These are phyloP conservation scores for Takashimella koratensis DNA, from an alignment of 1,284 basidiomycete genomes.

Conservation along the genomic window DNA sequence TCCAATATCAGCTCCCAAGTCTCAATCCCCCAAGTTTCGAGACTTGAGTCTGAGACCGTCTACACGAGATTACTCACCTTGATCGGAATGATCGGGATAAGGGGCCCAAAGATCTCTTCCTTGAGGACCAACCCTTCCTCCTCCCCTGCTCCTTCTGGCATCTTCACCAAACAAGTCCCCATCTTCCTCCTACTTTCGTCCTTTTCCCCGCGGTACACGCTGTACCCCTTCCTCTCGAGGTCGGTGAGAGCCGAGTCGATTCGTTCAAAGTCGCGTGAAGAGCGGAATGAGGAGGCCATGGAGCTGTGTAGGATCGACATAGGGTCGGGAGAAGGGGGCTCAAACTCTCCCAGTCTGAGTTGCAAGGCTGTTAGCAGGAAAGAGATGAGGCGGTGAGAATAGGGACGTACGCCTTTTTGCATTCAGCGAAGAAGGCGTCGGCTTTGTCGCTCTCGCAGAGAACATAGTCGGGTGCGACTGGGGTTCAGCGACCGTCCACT, in stretches of 20 bases:
- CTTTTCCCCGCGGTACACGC: conserved; percentile 66
- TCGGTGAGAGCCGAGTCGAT: conserved; percentile 61
- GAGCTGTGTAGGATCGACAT: conserved; percentile 49
- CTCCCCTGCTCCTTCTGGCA: conserved; percentile 55
- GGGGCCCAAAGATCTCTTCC: conserved; percentile 69
- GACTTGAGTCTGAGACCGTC: too few species aligned
- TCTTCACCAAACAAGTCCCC: conserved; percentile 53
- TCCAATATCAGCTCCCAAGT: background rate
- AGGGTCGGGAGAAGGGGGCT: conserved; percentile 47
- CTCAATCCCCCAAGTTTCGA: too few species aligned
- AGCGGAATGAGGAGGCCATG: conserved; percentile 56
- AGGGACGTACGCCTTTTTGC: conserved; percentile 56
- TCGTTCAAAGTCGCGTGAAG: conserved; percentile 58
- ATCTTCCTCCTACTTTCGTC: conserved; percentile 54
- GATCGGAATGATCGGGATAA: conserved; percentile 73
- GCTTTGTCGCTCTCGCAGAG: conserved; percentile 64
- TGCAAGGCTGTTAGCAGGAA: background rate
- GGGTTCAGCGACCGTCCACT: background rate
- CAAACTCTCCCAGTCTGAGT: conserved; percentile 35
- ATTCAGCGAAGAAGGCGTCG: conserved; percentile 60
- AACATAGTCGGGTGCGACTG: conserved; percentile 68
- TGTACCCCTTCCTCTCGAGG: conserved; percentile 59
- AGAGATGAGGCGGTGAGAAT: conserved; percentile 25
- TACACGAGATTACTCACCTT: conserved; percentile 53
- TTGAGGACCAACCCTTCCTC: conserved; percentile 64